phyloP scores from a whole-genome alignment of 1,139 yeast species.

The Yamadazyma dushanensis region DNA sequence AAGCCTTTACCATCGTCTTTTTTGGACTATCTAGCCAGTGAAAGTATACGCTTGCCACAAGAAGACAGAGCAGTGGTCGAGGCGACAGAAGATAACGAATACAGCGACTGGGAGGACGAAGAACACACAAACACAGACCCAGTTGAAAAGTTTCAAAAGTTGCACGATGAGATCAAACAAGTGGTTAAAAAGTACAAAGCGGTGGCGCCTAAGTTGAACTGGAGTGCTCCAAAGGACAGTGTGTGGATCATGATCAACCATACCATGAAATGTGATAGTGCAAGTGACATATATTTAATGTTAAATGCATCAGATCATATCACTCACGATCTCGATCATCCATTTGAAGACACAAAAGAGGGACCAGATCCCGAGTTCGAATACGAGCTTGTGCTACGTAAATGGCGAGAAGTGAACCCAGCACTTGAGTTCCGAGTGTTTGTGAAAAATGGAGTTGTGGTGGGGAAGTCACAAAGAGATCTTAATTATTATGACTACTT shows the following conservation, averaged over 20 bases:
- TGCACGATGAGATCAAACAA: constrained; percentile 53
- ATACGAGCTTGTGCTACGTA: constrained; percentile 70
- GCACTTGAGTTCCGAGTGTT: constrained; percentile 89
- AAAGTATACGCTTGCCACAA: constrained; percentile 71
- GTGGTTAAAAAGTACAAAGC: constrained; percentile 46
- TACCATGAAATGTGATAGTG: constrained; percentile 65
- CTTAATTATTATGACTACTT: constrained; percentile 77
- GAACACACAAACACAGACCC: constrained; percentile 36
- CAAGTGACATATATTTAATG: constrained; percentile 74
- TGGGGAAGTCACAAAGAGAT: constrained; percentile 85
- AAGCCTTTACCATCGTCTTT: constrained; percentile 68
- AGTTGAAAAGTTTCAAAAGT: constrained; percentile 48
- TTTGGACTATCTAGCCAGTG: constrained; percentile 68
- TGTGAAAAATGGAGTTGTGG: constrained; percentile 57
- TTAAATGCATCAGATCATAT: constrained; percentile 86
- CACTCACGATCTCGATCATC: constrained; percentile 76
- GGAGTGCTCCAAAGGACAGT: constrained; percentile 97
- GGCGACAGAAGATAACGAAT: constrained; percentile 58
- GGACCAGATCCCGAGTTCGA: constrained; percentile 9
- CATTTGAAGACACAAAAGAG: constrained; percentile 51
- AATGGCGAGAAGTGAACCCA: constrained; percentile 82
- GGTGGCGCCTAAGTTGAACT: constrained; percentile 86
- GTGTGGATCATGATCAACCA: constrained; percentile 86
- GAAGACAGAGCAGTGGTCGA: constrained; percentile 23
- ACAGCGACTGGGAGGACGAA: constrained; percentile 68